Evolutionary conservation across 2,329 filamentous ascomycete species (phyloP).

Genomic region (Ophiostoma perfectum): DNA sequence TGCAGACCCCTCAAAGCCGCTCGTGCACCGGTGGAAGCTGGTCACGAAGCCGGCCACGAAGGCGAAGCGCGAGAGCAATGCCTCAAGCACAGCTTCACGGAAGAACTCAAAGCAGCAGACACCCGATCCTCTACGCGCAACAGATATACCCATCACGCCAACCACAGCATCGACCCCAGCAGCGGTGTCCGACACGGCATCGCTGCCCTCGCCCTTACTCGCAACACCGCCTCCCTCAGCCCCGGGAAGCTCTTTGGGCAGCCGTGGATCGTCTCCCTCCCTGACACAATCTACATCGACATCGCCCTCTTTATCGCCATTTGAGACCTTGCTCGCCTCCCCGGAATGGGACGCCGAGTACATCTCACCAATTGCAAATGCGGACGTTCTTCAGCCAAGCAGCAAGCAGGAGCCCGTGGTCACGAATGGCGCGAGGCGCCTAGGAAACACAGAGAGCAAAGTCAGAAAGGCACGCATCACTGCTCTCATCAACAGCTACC

Average conservation of each 20-base stretch:
- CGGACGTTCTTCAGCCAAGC: too few species aligned
- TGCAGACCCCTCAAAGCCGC: constrained; percentile 17
- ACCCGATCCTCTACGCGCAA: not conserved
- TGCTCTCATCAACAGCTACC: constrained; percentile 18
- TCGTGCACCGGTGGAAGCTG: constrained; percentile 30
- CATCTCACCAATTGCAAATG: constrained; percentile 11
- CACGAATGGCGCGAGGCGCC: not conserved
- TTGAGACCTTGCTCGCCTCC: constrained; percentile 16
- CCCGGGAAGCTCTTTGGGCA: constrained; percentile 14
- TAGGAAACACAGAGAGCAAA: constrained; percentile 15
- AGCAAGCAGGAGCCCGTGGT: not conserved
- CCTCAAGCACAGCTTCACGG: not conserved
- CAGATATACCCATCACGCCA: not conserved
- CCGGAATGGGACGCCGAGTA: constrained; percentile 20
- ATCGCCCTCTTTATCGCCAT: constrained; percentile 5
- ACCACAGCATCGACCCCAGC: constrained; percentile 10
- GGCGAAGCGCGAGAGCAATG: constrained; percentile 5
- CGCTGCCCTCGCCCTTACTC: constrained; percentile 15
- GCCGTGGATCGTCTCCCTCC: constrained; percentile 9
- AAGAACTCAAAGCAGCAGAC: constrained; percentile 2
- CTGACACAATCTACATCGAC: not conserved
- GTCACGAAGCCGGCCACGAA: constrained; percentile 26
- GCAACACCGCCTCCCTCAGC: constrained; percentile 14
- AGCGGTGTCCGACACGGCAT: constrained; percentile 15
- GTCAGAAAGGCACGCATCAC: constrained; percentile 15